These are phyloP conservation scores for Aphanomyces euteiches DNA, from an alignment of 352 stramenopile species.

Conservation along the genomic window DNA sequence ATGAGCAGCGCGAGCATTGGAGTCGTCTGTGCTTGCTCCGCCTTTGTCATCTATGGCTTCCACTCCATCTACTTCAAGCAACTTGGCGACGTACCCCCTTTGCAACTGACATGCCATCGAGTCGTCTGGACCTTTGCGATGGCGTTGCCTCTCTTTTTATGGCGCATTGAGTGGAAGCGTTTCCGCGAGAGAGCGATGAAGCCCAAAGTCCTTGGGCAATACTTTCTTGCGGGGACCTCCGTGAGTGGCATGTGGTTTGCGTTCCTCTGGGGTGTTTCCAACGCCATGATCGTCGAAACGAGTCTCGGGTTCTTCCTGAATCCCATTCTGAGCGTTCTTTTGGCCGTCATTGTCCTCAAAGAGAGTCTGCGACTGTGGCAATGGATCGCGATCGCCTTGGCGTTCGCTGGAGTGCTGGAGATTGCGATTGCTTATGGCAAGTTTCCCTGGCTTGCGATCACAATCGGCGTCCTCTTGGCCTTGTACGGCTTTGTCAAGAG, in stretches of 20 bases:
- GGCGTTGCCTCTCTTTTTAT: conserved; percentile 1
- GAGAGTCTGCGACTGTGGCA: conserved; percentile 15
- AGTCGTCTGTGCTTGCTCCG: background rate
- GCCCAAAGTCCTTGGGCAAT: background rate
- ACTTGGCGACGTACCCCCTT: background rate
- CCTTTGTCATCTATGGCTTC: conserved; percentile 19
- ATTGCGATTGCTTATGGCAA: conserved; percentile 20
- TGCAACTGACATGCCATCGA: background rate
- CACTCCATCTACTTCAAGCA: conserved; percentile 16
- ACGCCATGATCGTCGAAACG: conserved; percentile 8
- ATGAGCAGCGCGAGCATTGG: conserved; percentile 12
- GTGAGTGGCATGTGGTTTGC: background rate
- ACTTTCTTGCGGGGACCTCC: background rate
- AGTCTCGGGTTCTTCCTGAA: conserved; percentile 14
- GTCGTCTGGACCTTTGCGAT: conserved; percentile 20
- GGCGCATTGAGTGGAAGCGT: background rate
- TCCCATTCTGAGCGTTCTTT: conserved; percentile 10
- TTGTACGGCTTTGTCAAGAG: conserved; percentile 28
- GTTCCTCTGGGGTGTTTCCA: conserved; percentile 5
- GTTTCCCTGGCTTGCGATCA: conserved; percentile 18
- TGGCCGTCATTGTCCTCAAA: conserved; percentile 23
- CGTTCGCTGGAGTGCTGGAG: background rate
- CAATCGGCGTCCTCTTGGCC: background rate
- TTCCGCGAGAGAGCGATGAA: conserved; percentile 2
- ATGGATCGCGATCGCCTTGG: background rate